These are phyloP conservation scores for Colletotrichum lindemuthianum DNA, from an alignment of 2,329 filamentous ascomycete genomes.

Conservation along the genomic window DNA sequence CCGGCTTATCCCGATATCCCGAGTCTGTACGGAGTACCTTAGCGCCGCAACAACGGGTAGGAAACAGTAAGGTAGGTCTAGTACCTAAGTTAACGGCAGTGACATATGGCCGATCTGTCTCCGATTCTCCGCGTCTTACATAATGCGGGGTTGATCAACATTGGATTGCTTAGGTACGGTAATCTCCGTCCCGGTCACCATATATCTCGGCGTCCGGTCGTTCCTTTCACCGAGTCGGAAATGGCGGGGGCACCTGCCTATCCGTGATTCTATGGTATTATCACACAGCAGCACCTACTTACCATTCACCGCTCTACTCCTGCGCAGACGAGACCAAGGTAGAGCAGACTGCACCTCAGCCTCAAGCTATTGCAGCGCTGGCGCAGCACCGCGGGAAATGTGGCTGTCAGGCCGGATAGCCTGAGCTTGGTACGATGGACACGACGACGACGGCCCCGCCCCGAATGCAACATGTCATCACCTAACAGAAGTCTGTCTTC, in stretches of 20 bases:
- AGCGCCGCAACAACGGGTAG: slow-evolving; percentile 11
- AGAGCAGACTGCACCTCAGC: not conserved
- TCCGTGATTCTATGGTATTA: not conserved
- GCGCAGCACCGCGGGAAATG: slow-evolving; percentile 18
- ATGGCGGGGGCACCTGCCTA: too few species aligned
- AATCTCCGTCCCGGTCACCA: too few species aligned
- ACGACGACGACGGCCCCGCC: slow-evolving; percentile 27
- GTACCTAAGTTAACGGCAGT: too few species aligned
- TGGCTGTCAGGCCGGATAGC: slow-evolving; percentile 14
- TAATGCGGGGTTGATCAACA: not conserved
- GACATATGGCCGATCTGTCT: slow-evolving; percentile 7
- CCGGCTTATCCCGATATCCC: slow-evolving; percentile 31
- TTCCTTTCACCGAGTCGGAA: too few species aligned
- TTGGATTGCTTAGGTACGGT: too few species aligned
- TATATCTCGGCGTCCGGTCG: too few species aligned
- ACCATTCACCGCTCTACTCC: slow-evolving; percentile 13
- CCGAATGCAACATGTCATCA: slow-evolving; percentile 35
- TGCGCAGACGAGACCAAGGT: too few species aligned
- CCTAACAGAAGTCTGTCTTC: slow-evolving; percentile 7
- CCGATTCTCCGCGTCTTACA: slow-evolving; percentile 10
- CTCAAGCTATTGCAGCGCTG: slow-evolving; percentile 15
- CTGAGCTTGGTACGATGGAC: not conserved
- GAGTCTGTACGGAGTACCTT: not conserved
- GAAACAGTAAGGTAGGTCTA: too few species aligned
- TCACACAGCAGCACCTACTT: slow-evolving; percentile 5